Evolutionary conservation across 2,329 filamentous ascomycete species (phyloP), one percentile per base, ranked within the genome.

Genomic region (Alternaria triticimaculans): DNA sequence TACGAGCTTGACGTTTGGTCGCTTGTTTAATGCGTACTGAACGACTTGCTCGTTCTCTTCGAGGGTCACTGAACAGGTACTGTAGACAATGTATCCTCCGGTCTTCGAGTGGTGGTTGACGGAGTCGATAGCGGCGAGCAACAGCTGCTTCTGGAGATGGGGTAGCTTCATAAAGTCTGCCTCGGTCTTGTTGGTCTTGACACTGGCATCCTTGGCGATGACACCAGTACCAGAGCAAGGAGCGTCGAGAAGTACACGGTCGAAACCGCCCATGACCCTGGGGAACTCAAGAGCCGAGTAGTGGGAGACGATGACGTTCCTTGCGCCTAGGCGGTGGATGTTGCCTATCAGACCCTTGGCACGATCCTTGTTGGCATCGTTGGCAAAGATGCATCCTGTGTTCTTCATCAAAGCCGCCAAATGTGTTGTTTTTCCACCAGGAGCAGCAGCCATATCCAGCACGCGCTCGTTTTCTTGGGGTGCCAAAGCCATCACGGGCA

Each of bases 401-500:
- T 99, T 99, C 82, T 94, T 94, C 94, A 97, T 97, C 77, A 98
- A 83, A 0, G 95, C 95, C n/a, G 95, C 93, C 80, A 97, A 91
- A 81, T 97, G 93, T 7, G 95, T 97, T 10, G 94, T 97, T 83
- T 98, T 98, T 82, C 95, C 95, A 84, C 95, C 95, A 63, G 95
- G 95, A 65, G 95, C 95, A 71, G 96, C 92, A 41, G 60, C 60
- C 60, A 63, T 63, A 85, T 97, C 95, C 58, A 99, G 89, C 55
- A 96, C 87, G 37, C 96, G 89, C 84, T 99, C 95, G 72, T 94
- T 87, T 80, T 97, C 93, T 81, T 98, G 95, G 0, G 96, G 96
- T 6, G 93, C 94, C 12, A 99, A 87, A 10, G 96, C 95, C 94
- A 99, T 98, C 75, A 97, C 96, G 67, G 96, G 96, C 54, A 99